Base-by-base conservation (phyloP, 495 filamentous ascomycete genomes). In the Podospora fimiseda region DNA sequence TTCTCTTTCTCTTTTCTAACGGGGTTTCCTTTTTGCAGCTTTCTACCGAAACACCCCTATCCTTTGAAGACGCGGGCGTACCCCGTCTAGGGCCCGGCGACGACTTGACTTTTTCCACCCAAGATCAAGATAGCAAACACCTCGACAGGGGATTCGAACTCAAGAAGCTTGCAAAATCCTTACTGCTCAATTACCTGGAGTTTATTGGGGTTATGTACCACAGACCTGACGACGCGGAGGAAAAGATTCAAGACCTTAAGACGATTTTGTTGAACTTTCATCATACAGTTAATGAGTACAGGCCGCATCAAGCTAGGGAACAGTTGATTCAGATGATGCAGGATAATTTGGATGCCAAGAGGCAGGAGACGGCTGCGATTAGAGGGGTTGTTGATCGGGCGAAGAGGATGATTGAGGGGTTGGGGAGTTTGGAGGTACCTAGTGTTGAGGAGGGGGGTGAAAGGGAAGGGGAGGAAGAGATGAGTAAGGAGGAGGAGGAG, bases 291-390 rank as follows among this genome's bases (percentile, higher is more conserved):
- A 98, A 98, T 66, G 84, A 93, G 52, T 97, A 96, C 67, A 84
- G 93, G 19, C 94, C 93, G 2, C 93, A 98, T 67, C 94, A 98
- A 68, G 90, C 91, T 20, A 74, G 93, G 36, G 94, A 97, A 70
- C 90, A 84, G 23, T 73, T 97, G 40, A 94, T 96, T 21, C 65
- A 84, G 62, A 81, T 93, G 78, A 93, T 98, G 90, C 89, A 96
- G 70, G 86, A 88, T 59, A 87, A 93, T 64, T 66, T 96, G 30
- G 82, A 86, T 55, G 76, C 72, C 54, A 84, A 81, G 51, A 80
- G 79, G 55, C 79, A 77, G n/a, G 91, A 97, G 70, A 90, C 88
- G 1, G 76, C 88, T 23, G 80, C 84, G 36, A 86, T 95, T 55
- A 74, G 80, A 48, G 79, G 77, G 61, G 81, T 85, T 50, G 87